Base-by-base conservation (phyloP, 208 protist genomes). In the Leptomonas seymouri region DNA sequence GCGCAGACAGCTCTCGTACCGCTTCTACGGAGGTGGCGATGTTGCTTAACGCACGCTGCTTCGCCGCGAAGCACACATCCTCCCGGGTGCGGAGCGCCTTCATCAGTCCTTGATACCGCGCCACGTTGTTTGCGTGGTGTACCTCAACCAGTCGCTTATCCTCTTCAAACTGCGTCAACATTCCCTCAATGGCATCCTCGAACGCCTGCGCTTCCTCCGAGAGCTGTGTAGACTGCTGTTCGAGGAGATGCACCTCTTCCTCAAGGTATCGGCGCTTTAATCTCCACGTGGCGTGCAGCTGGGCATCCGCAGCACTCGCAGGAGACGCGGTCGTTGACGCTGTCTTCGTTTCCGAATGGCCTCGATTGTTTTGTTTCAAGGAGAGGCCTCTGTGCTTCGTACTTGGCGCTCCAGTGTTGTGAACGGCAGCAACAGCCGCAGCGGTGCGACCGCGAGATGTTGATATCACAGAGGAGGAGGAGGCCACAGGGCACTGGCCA, bases 41-140 rank as follows among this genome's bases (percentile, higher is more conserved):
- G 46, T 74, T 61, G 14, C 82, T 80, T 30, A 85, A 60, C 8
- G 79, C 74, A 6, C 63, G 69, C 60, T 81, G 75, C 65, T 77
- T 84, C 45, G 74, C 58, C 9, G 63, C 65, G 21, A 70, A 48
- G 44, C 78, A 85, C 8, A 49, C 65, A 8, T 82, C 68, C 67
- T 90, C 78, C 9, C 81, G 75, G 16, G n/a, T 55, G 21, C 58
- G 70, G 44, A 81, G 54, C 12, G 48, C 28, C 34, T 5, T 12
- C 71, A 81, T 71, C 15, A 76, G 23, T 23, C 28, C 30, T 7
- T 69, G 31, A 30, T 65, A 69, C 34, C 45, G 60, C 21, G 59
- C 71, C 14, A 84, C 56, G 1, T 67, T 66, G 20, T 59, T 50
- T 16, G 78, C 20, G 51, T 85, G 81, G 21, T 45, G 28, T 2